Conservation (phyloP, 805 yeast genomes). For the Candida argentea region DNA sequence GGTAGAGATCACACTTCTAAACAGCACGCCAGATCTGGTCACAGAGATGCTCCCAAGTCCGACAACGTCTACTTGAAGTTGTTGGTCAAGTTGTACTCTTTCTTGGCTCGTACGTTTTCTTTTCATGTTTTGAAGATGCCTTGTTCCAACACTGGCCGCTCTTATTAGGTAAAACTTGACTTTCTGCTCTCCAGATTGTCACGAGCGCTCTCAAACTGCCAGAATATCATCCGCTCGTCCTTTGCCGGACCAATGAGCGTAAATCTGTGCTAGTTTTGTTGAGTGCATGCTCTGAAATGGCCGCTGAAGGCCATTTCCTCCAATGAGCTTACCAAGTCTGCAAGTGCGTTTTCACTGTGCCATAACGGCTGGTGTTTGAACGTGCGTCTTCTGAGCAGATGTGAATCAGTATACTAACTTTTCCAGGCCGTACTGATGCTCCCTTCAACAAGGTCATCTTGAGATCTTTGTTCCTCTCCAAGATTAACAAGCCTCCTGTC, state of each 20-base stretch:
- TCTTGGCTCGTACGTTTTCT: conserved; percentile 92
- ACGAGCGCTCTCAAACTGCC: no score
- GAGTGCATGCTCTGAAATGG: no score
- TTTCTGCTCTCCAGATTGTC: no score
- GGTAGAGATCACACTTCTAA: conserved; percentile 96
- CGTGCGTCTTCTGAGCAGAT: conserved; percentile 40
- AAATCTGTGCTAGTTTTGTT: no score
- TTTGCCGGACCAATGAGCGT: conserved; percentile 1
- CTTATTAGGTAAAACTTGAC: neutral
- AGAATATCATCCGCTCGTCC: conserved; percentile 2
- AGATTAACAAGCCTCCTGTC: conserved; percentile 99
- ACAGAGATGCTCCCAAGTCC: conserved; percentile 99
- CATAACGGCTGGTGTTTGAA: conserved; percentile 3
- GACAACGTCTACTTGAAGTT: conserved; percentile 98
- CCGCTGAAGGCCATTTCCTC: no score
- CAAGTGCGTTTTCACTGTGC: conserved; percentile 14
- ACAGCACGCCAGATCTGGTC: conserved; percentile 93
- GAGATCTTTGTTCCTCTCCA: conserved; percentile 90
- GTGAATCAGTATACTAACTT: conserved; percentile 21
- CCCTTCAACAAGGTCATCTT: conserved; percentile 97
- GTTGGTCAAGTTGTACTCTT: conserved; percentile 96
- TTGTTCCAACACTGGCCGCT: no score
- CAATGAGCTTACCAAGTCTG: no score
- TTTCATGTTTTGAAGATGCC: conserved; percentile 3
- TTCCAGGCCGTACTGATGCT: conserved; percentile 91